A percentile compares a stretch with the other conserved stretches of the same genome.
Conservation (phyloP, 768 basidiomycete genomes). For the Rhizopogon vulgaris region DNA sequence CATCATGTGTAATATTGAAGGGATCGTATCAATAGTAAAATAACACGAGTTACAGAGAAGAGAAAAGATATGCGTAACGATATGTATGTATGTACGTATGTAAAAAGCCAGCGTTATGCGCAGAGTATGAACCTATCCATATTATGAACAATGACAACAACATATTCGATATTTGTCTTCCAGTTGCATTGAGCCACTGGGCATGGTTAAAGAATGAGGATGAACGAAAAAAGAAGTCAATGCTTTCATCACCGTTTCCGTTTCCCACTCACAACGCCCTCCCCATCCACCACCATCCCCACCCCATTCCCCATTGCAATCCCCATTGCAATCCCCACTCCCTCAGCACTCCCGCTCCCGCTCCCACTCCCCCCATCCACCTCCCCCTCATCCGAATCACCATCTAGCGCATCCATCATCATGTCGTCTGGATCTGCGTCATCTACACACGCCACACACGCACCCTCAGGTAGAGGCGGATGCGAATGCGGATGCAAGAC, state of each 20-base stretch:
- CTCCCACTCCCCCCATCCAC: slow-evolving; percentile 10
- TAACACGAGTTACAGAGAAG: no score
- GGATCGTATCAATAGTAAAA: no score
- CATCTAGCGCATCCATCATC: slow-evolving; percentile 19
- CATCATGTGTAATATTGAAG: no score
- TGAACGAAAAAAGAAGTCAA: no score
- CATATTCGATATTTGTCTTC: no score
- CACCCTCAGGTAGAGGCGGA: background rate
- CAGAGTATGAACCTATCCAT: no score
- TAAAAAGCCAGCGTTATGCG: no score
- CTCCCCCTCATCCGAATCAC: slow-evolving; percentile 8
- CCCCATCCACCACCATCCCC: slow-evolving; percentile 2
- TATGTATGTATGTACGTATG: no score
- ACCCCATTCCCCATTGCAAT: background rate
- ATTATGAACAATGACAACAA: no score
- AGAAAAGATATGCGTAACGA: no score
- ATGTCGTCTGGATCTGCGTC: slow-evolving; percentile 18
- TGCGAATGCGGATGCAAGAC: slow-evolving; percentile 3
- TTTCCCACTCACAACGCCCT: slow-evolving; percentile 6
- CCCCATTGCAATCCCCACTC: background rate
- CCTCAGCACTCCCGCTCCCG: slow-evolving; percentile 4
- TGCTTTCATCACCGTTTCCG: background rate
- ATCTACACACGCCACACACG: slow-evolving; percentile 1
- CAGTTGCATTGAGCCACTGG: no score
- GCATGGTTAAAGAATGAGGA: no score